phyloP scores from a whole-genome alignment of 768 basidiomycete genomes.

The Terana coerulea region DNA sequence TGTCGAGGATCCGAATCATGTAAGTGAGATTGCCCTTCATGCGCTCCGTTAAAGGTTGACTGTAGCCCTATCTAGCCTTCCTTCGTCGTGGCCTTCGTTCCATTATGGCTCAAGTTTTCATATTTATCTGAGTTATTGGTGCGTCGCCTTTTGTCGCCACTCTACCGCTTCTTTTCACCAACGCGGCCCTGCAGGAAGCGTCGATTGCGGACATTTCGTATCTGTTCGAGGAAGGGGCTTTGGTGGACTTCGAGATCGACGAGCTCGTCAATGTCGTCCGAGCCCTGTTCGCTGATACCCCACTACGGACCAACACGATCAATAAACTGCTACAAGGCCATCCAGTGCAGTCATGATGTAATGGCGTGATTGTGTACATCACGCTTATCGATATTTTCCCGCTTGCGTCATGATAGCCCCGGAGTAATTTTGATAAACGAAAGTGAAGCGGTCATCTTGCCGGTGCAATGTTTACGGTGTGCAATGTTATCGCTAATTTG shows the following conservation, averaged over 20 bases:
- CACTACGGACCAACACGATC: conserved; percentile 76
- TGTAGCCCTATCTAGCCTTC: conserved; percentile 44
- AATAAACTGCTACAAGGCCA: conserved; percentile 67
- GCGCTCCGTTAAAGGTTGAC: neutral
- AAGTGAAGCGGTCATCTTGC: no score
- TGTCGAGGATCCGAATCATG: conserved; percentile 58
- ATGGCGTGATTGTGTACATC: no score
- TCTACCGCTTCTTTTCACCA: neutral
- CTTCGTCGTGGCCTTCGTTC: conserved; percentile 80
- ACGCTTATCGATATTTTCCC: no score
- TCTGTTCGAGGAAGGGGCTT: conserved; percentile 84
- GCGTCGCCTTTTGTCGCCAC: conserved; percentile 26
- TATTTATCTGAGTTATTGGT: conserved; percentile 92
- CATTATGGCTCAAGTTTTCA: conserved; percentile 92
- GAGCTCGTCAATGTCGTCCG: conserved; percentile 80
- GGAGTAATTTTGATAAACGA: no score
- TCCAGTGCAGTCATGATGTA: conserved; percentile 31
- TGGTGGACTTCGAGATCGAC: conserved; percentile 85
- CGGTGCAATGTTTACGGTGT: no score
- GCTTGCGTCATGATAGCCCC: no score
- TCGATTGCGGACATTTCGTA: conserved; percentile 90
- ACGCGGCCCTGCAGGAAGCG: conserved; percentile 58
- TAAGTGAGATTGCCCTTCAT: conserved; percentile 33
- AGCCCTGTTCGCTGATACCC: conserved; percentile 87
- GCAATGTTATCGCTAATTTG: no score